Base-by-base conservation (phyloP, 257 asterid species). In the Cynanchum wilfordii region DNA sequence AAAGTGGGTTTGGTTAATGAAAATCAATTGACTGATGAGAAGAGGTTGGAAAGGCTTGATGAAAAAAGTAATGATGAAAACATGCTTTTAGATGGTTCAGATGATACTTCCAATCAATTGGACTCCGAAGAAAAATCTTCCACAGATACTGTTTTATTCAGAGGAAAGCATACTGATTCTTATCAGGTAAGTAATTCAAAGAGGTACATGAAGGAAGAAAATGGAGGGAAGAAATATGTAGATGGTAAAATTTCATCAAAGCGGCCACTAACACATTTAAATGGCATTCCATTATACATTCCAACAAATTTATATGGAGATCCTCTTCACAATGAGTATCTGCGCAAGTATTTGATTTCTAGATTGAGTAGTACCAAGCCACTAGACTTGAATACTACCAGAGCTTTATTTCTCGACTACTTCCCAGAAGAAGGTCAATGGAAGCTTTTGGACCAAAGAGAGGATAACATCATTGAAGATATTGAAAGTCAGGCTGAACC, bases 381-480 rank as follows among this genome's bases (percentile, higher is more conserved):
- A 50, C 67, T 63, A 22, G 87, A 77, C 79, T 63, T 81, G 83
- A 84, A 80, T 78, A 79, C 84, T 78, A 70, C 79, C 30, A 36
- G 88, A 62, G 78, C 90, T 64, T 77, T 89, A 55, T 73, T 85
- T 83, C 84, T 91, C 25, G 87, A 87, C 69, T 88, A 86, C 84
- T 72, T 80, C 68, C 95, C 95, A 64, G 92, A 91, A 78, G 96
- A 86, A 87, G 93, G 88, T 45, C 86, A 78, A 77, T 86, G 90
- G 96, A 90, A 87, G 83, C 86, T 89, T 69, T 79, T 84, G 82
- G 90, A 87, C 69, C 79, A 75, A 72, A 75, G 79, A 69, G 84
- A 85, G 73, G 78, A 79, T 40, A 68, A 69, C 59, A 73, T 54
- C 20, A 50, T 44, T 72, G 79, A 84, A 65, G 73, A 75, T 56